Base-by-base conservation (phyloP, 345 rosid species). In the Nasturtium officinale region DNA sequence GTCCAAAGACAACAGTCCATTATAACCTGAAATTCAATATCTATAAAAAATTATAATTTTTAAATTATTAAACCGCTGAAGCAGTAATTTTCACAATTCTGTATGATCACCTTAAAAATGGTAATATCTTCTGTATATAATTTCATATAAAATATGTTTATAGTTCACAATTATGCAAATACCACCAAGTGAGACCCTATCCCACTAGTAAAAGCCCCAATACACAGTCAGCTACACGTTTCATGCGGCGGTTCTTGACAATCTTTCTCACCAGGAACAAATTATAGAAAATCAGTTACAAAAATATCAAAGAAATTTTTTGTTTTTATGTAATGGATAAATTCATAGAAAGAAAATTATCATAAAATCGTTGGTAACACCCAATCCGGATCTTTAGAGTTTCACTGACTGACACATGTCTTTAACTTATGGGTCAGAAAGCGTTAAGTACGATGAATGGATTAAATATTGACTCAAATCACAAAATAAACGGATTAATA, bases 161-260 rank as follows among this genome's bases (percentile, higher is more conserved):
- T 46, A 26, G 9, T 35, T 16, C n/a, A 23, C 25, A 15, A 10
- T 18, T 35, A 50, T 73, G 17, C 8, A 54, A 28, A 28, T n/a
- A 37, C 47, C 17, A 30, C 15, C 28, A 38, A 58, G 62, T 67
- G 62, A 73, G 74, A 52, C 58, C 69, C 28, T 13, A 43, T 76
- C 71, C 79, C 62, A 69, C 71, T 15, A 69, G 75, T 65, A 69
- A 54, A 76, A 53, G 70, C 51, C 45, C 45, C 28, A 42, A 76
- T 10, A 76, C 75, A 76, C 75, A 76, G 79, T 69, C 79, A 69
- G 79, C 79, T 20, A 48, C 80, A 77, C 80, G 76, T 77, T 77
- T 77, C 72, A 65, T 70, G 76, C 56, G 76, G 66, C 80, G 72
- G 33, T 9, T 9, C 43, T 56, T 75, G 75, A 71, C 61, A 57